Conservation (phyloP, 2,329 filamentous ascomycete genomes). For the Ceratocystis alfenasii region DNA sequence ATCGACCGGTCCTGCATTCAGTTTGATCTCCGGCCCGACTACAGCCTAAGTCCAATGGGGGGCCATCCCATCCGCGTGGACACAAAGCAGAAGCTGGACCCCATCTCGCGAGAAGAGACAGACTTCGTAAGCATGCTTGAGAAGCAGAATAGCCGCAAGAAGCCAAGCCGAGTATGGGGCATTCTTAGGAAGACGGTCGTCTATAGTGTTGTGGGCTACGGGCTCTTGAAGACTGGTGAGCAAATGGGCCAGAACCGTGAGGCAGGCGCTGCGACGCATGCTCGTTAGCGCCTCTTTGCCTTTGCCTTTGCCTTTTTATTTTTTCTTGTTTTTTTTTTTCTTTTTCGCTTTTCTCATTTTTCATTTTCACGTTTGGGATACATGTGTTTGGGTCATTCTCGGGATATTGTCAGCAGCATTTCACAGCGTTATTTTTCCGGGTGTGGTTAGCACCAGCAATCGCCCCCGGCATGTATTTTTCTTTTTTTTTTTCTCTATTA, state of each 20-base stretch:
- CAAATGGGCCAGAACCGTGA: slow-evolving; percentile 5
- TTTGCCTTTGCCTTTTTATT: not conserved
- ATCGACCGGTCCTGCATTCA: slow-evolving; percentile 9
- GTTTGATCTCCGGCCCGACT: slow-evolving; percentile 14
- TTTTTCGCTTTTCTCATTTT: slow-evolving; percentile 6
- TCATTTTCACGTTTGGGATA: slow-evolving; percentile 7
- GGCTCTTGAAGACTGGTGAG: slow-evolving; percentile 9
- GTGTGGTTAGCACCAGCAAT: not conserved
- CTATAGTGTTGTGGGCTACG: slow-evolving; percentile 10
- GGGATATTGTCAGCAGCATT: not conserved
- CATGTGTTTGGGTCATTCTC: slow-evolving; percentile 13
- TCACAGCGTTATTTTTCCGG: slow-evolving; percentile 5
- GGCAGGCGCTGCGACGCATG: slow-evolving; percentile 27
- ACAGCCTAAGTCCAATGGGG: slow-evolving; percentile 5
- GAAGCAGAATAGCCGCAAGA: slow-evolving; percentile 9
- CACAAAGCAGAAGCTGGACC: not conserved
- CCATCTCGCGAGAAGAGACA: slow-evolving; percentile 7
- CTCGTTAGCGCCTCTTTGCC: slow-evolving; percentile 30
- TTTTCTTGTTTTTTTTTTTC: slow-evolving; percentile 1
- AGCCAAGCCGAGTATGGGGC: not conserved
- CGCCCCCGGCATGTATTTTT: not conserved
- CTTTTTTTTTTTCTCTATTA: slow-evolving; percentile 13
- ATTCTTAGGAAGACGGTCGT: slow-evolving; percentile 23
- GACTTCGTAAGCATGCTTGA: slow-evolving; percentile 9
- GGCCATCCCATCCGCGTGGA: slow-evolving; percentile 19